phyloP scores from a whole-genome alignment of 257 asterid species.

The Mentha longifolia region DNA sequence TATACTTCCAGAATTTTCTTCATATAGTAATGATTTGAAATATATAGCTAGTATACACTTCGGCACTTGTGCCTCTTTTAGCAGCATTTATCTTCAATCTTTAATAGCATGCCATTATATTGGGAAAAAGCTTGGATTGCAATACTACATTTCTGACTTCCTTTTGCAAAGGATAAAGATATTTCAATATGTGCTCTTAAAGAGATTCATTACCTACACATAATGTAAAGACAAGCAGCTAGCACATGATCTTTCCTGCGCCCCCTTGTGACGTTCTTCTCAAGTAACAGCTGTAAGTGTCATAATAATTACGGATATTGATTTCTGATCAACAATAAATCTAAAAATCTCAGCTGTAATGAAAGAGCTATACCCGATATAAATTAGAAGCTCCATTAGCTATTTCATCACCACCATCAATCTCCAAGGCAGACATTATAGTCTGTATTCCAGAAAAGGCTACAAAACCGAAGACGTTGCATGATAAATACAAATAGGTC shows the following conservation, averaged over 20 bases:
- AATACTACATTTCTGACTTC: neutral
- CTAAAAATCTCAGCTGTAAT: slow-evolving; percentile 8
- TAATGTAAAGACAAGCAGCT: slow-evolving; percentile 87
- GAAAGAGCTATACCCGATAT: slow-evolving; percentile 53
- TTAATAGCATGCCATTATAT: neutral
- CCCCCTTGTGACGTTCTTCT: slow-evolving; percentile 78
- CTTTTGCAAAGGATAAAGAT: neutral
- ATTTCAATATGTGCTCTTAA: slow-evolving; percentile 9
- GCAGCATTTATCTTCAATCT: slow-evolving; percentile 3
- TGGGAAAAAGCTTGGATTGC: neutral
- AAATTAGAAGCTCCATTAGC: slow-evolving; percentile 49
- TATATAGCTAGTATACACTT: no score
- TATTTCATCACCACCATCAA: slow-evolving; percentile 75
- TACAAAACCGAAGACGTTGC: slow-evolving; percentile 38
- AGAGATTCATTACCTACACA: slow-evolving; percentile 61
- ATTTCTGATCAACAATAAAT: slow-evolving; percentile 17
- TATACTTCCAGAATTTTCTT: slow-evolving; percentile 7
- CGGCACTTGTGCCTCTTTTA: neutral
- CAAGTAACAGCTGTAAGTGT: slow-evolving; percentile 65
- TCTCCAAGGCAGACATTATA: slow-evolving; percentile 50
- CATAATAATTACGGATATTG: slow-evolving; percentile 15
- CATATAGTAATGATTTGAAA: neutral
- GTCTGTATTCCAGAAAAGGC: slow-evolving; percentile 51
- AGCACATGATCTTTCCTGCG: slow-evolving; percentile 84
- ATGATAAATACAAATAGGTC: neutral